Conservation (phyloP, 129 eudicot genomes). For the Lactuca sativa region DNA sequence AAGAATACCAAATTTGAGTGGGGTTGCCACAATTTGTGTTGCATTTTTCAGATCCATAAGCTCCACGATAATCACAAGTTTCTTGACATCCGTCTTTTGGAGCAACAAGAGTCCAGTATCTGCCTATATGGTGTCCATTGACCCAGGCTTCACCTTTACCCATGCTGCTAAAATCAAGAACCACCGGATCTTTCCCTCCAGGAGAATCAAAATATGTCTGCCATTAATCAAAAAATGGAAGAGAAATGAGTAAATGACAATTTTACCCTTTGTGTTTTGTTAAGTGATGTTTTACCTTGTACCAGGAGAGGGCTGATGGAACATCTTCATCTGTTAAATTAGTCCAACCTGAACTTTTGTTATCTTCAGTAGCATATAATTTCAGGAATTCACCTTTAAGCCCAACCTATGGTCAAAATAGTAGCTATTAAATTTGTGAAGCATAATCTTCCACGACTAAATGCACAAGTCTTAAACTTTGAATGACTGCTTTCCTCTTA, state of each 20-base stretch:
- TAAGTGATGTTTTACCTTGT: conserved; percentile 57
- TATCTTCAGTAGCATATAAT: conserved; percentile 40
- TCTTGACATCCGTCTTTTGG: conserved; percentile 77
- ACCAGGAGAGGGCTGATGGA: conserved; percentile 75
- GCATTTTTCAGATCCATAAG: conserved; percentile 66
- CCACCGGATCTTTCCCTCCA: conserved; percentile 73
- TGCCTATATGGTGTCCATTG: conserved; percentile 92
- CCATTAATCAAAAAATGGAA: conserved; percentile 17
- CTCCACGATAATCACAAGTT: conserved; percentile 78
- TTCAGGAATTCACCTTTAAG: conserved; percentile 72
- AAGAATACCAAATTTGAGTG: conserved; percentile 76
- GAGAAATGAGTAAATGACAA: no score
- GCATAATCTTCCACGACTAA: conserved; percentile 11
- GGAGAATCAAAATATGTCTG: conserved; percentile 87
- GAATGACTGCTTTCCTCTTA: not conserved
- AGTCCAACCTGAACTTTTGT: conserved; percentile 55
- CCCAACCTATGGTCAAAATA: conserved; percentile 56
- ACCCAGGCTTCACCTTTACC: conserved; percentile 97
- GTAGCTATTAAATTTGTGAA: conserved; percentile 10
- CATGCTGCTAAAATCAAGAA: conserved; percentile 76
- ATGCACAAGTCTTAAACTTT: not conserved
- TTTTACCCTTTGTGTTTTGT: not conserved
- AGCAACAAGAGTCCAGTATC: conserved; percentile 85
- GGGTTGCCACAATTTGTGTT: conserved; percentile 81
- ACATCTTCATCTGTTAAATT: conserved; percentile 43